Evolutionary conservation across 2,329 filamentous ascomycete genomes (phyloP).

Genomic region (Gyromitra esculenta): DNA sequence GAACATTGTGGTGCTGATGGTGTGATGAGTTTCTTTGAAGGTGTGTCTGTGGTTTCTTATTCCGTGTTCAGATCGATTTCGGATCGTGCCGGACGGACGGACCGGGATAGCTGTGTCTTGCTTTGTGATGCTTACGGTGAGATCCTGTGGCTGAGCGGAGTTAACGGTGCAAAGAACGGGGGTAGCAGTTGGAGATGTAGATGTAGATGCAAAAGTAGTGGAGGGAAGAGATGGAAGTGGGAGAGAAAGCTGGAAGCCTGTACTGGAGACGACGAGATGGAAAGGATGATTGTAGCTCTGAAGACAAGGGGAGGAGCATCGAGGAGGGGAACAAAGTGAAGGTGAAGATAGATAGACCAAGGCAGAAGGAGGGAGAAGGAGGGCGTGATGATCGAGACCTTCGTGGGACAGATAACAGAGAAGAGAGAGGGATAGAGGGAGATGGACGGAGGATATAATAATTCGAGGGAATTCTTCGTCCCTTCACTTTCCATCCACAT

Average conservation of each 20-base stretch:
- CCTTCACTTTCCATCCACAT: no score
- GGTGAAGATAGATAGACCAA: not conserved
- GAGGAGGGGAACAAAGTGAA: not conserved
- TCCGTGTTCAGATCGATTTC: slow-evolving; percentile 20
- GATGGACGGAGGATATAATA: not conserved
- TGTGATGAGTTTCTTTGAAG: not conserved
- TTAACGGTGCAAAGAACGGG: no score
- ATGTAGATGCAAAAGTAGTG: not conserved
- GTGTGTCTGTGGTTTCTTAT: slow-evolving; percentile 14
- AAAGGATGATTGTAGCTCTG: not conserved
- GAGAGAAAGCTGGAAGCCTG: not conserved
- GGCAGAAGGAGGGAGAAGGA: not conserved
- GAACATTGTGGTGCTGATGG: slow-evolving; percentile 33
- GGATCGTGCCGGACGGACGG: slow-evolving; percentile 1
- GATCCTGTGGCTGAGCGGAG: slow-evolving; percentile 9
- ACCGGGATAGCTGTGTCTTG: slow-evolving; percentile 3
- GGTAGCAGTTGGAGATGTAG: not conserved
- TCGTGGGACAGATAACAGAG: not conserved
- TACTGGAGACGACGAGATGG: not conserved
- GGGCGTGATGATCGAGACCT: no score
- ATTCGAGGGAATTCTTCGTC: not conserved
- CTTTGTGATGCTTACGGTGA: slow-evolving; percentile 13
- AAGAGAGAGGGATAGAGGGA: not conserved
- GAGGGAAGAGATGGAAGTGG: not conserved
- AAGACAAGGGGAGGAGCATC: not conserved